These are phyloP conservation scores for Neofusicoccum umdonicola DNA, from an alignment of 2,329 filamentous ascomycete genomes.

Conservation along the genomic window DNA sequence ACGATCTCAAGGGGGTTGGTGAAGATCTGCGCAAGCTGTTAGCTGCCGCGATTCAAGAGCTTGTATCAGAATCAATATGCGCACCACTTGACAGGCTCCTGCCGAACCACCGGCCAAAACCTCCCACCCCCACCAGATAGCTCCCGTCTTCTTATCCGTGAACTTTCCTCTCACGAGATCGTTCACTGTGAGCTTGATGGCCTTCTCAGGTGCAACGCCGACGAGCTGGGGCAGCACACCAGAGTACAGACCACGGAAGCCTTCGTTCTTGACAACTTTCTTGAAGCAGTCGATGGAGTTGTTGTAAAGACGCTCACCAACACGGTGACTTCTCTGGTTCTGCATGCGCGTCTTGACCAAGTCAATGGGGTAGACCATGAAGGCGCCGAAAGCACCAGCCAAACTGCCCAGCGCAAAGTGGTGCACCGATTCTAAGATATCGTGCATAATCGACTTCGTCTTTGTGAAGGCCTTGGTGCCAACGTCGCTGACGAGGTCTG, in stretches of 20 bases:
- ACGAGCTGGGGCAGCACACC: constrained; percentile 93
- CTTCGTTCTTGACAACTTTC: constrained; percentile 92
- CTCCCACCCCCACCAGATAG: constrained; percentile 70
- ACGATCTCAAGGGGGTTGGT: constrained; percentile 98
- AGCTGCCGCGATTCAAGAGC: constrained; percentile 18
- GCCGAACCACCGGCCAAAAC: constrained; percentile 84
- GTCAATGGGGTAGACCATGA: constrained; percentile 99
- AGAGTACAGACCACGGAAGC: constrained; percentile 84
- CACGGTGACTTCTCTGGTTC: constrained; percentile 82
- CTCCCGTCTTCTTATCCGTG: constrained; percentile 68
- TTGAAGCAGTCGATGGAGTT: constrained; percentile 94
- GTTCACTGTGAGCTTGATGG: constrained; percentile 98
- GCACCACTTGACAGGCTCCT: constrained; percentile 92
- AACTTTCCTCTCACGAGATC: constrained; percentile 79
- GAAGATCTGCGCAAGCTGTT: constrained; percentile 64
- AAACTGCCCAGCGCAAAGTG: constrained; percentile 87
- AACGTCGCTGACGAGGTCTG: constrained; percentile 40
- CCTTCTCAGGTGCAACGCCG: constrained; percentile 98
- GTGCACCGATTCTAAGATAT: constrained; percentile 74
- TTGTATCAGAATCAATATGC: constrained; percentile 37
- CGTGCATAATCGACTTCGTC: constrained; percentile 58
- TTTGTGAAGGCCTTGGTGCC: constrained; percentile 55
- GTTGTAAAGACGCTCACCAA: constrained; percentile 88
- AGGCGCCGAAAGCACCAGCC: constrained; percentile 94
- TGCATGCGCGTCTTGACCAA: constrained; percentile 98